These are phyloP conservation scores for Plasmopara halstedii DNA, from an alignment of 352 stramenopile genomes.

Conservation along the genomic window DNA sequence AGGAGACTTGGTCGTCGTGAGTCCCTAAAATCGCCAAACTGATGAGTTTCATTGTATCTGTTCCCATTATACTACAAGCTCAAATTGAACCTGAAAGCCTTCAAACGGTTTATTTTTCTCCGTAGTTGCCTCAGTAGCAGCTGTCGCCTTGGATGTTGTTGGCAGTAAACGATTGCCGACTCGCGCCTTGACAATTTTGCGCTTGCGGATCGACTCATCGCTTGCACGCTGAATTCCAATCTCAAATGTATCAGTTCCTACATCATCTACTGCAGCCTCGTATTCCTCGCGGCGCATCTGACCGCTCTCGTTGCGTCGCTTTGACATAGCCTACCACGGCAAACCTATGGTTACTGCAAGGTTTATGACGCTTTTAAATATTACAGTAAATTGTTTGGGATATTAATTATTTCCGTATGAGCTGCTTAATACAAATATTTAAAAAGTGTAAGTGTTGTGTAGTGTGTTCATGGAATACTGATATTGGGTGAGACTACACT, in stretches of 20 bases:
- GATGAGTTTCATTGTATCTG: not conserved
- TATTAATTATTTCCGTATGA: too few relatives aligned
- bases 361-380: too few relatives aligned
- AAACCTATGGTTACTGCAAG: too few relatives aligned
- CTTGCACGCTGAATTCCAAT: slow-evolving; percentile 67
- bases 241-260: slow-evolving; percentile 36
- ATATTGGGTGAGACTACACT: too few relatives aligned
- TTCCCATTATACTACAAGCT: not conserved
- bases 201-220: slow-evolving; percentile 56
- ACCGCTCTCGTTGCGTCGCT: slow-evolving; percentile 79
- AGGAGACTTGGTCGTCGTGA: slow-evolving; percentile 20
- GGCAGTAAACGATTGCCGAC: slow-evolving; percentile 14
- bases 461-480: too few relatives aligned
- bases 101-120: slow-evolving; percentile 33
- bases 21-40: slow-evolving; percentile 15
- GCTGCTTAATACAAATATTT: too few relatives aligned
- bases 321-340: slow-evolving; percentile 36
- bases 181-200: slow-evolving; percentile 75
- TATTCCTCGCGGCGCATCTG: slow-evolving; percentile 85
- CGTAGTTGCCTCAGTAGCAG: slow-evolving; percentile 2
- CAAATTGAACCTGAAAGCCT: slow-evolving; percentile 30
- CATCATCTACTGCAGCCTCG: slow-evolving; percentile 47
- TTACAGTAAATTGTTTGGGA: too few relatives aligned
- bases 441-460: too few relatives aligned
- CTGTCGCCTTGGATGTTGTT: slow-evolving; percentile 11